A percentile compares a stretch with the other conserved stretches of the same genome.
phyloP scores from a whole-genome alignment of 164 flowering plant species.

The Tinospora cordifolia region DNA sequence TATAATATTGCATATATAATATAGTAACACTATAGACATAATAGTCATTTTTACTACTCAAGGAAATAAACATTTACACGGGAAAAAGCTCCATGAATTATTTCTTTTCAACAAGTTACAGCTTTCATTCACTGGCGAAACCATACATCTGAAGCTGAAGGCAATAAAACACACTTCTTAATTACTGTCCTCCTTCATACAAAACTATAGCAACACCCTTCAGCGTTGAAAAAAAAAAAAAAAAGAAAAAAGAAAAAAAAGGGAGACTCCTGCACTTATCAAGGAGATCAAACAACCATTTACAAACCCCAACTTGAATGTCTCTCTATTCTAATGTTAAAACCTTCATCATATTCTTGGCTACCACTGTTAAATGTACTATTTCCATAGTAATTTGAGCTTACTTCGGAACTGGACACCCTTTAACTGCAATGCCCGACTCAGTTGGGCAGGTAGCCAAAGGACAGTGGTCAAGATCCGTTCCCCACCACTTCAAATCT shows the following conservation, averaged over 20 bases:
- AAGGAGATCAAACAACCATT: background rate
- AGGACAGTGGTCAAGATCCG: conserved; percentile 76
- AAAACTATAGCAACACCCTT: background rate
- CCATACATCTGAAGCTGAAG: background rate
- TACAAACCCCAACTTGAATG: background rate
- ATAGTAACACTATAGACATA: no score
- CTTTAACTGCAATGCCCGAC: conserved; percentile 60
- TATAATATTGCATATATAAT: no score
- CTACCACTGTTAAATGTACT: background rate
- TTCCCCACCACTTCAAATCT: conserved; percentile 81
- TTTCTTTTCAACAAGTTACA: background rate
- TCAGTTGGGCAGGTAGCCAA: conserved; percentile 76
- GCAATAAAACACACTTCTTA: background rate
- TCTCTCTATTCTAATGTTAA: background rate
- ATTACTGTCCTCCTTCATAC: conserved; percentile 1
- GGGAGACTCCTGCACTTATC: conserved; percentile 2
- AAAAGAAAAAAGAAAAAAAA: background rate
- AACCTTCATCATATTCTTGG: background rate
- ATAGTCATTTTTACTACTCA: no score
- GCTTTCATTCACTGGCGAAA: background rate
- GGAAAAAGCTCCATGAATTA: no score
- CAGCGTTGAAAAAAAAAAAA: background rate
- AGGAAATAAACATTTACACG: no score
- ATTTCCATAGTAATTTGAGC: background rate
- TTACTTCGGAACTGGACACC: conserved; percentile 59